A percentile compares a stretch with the other conserved stretches of the same genome.
Conservation (phyloP, 2,329 filamentous ascomycete species). For the Nemania sp. region DNA sequence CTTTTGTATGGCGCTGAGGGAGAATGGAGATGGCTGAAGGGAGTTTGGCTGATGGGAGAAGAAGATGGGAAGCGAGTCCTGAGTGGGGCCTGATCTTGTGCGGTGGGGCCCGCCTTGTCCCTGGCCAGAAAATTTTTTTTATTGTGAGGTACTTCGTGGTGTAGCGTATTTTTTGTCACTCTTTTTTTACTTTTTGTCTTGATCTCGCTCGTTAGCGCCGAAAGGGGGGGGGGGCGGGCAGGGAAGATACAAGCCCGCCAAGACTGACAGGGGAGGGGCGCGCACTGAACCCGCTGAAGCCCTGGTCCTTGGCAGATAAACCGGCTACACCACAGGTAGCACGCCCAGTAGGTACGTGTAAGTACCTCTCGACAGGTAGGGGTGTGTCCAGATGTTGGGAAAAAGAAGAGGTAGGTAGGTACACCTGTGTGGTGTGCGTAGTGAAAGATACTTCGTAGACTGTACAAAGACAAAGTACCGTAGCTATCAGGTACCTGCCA, state of each 20-base stretch:
- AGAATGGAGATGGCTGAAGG: no score
- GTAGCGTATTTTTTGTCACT: slow-evolving; percentile 14
- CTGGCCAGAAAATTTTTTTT: slow-evolving; percentile 21
- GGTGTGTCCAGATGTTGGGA: no score
- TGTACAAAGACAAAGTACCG: no score
- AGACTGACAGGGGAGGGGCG: slow-evolving; percentile 12
- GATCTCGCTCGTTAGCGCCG: slow-evolving; percentile 8
- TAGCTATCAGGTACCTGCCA: no score
- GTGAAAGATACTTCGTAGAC: no score
- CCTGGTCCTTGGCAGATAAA: slow-evolving; percentile 26
- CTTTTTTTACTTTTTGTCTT: slow-evolving; percentile 13
- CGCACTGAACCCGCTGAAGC: slow-evolving; percentile 13
- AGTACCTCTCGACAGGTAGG: no score
- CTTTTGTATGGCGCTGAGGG: slow-evolving; percentile 25
- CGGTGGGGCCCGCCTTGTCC: slow-evolving; percentile 8
- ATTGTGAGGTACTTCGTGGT: background rate
- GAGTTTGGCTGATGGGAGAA: background rate
- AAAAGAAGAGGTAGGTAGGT: no score
- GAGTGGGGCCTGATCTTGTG: slow-evolving; percentile 12
- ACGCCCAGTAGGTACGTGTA: background rate
- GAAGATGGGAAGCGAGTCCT: slow-evolving; percentile 14
- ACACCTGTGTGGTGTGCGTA: no score
- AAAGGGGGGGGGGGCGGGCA: background rate
- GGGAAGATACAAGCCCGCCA: slow-evolving; percentile 7
- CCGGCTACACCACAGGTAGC: slow-evolving; percentile 12